These are phyloP conservation scores for Seiridium unicorne DNA, from an alignment of 2,329 filamentous ascomycete genomes.

Conservation along the genomic window DNA sequence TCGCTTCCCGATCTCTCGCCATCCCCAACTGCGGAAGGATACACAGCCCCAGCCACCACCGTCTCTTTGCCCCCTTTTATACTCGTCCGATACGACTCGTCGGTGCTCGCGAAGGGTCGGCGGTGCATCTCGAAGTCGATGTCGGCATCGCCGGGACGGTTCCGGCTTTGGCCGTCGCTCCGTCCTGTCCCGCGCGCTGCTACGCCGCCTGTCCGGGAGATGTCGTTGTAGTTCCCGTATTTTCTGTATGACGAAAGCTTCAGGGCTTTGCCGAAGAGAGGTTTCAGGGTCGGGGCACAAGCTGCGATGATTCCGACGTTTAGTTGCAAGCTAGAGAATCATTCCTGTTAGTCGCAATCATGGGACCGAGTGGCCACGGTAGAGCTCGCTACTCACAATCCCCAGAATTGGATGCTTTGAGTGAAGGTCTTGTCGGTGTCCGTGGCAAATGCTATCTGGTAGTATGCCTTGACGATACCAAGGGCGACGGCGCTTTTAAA, in stretches of 20 bases:
- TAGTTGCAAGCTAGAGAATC: constrained; percentile 1
- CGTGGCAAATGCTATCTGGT: constrained; percentile 30
- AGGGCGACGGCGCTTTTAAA: constrained; percentile 19
- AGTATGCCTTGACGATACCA: constrained; percentile 37
- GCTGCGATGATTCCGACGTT: constrained; percentile 8
- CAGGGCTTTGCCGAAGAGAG: background rate
- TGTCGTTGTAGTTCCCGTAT: background rate
- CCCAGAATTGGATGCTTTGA: constrained; percentile 6
- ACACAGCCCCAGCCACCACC: background rate
- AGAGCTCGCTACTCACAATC: constrained; percentile 5
- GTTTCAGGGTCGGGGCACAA: constrained; percentile 3
- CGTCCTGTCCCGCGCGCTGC: background rate
- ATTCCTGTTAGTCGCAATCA: too few relatives aligned
- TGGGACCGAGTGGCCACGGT: too few relatives aligned
- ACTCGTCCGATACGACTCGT: constrained; percentile 1
- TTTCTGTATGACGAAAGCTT: background rate
- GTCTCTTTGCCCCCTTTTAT: background rate
- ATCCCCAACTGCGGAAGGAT: background rate
- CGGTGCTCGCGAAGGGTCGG: background rate
- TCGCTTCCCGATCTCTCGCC: background rate
- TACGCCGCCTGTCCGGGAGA: background rate
- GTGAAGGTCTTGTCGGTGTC: constrained; percentile 32
- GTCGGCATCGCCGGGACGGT: background rate
- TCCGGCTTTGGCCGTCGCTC: background rate
- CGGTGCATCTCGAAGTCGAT: background rate